Evolutionary conservation across 345 rosid species (phyloP).

Genomic region (Toxicodendron radicans): DNA sequence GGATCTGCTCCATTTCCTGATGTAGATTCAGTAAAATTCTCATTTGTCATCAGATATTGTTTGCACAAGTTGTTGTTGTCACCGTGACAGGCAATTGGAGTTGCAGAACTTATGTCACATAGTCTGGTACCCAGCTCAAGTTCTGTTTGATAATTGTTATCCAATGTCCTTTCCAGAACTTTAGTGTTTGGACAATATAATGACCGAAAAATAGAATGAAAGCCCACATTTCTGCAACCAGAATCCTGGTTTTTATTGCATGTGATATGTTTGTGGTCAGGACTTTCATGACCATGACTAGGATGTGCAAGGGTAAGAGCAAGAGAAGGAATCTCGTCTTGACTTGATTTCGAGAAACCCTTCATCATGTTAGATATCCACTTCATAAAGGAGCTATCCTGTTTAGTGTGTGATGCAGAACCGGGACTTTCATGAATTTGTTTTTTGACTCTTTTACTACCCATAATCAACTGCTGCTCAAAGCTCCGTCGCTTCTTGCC

Average conservation of each 20-base stretch:
- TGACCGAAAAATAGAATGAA: constrained; percentile 77
- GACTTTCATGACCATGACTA: constrained; percentile 27
- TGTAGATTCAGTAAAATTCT: constrained; percentile 31
- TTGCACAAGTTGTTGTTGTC: constrained; percentile 39
- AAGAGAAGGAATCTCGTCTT: constrained; percentile 37
- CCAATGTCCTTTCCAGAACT: constrained; percentile 26
- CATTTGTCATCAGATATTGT: constrained; percentile 33
- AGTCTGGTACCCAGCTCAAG: constrained; percentile 30
- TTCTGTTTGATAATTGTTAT: constrained; percentile 29
- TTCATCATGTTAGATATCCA: constrained; percentile 91
- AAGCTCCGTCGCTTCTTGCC: constrained; percentile 51
- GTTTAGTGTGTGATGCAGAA: constrained; percentile 50
- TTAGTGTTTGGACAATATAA: constrained; percentile 52
- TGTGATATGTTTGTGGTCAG: constrained; percentile 22
- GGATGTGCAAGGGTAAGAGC: constrained; percentile 39
- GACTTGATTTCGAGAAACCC: constrained; percentile 54
- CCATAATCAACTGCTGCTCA: constrained; percentile 50
- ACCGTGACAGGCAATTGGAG: constrained; percentile 40
- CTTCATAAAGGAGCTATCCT: constrained; percentile 81
- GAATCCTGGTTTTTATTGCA: constrained; percentile 25
- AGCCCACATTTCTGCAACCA: constrained; percentile 47
- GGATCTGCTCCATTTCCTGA: constrained; percentile 34
- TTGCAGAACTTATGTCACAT: constrained; percentile 33
- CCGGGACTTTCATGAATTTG: constrained; percentile 47
- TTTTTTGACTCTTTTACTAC: constrained; percentile 63